Conservation (phyloP, 306 rosid genomes). For the Citrullus mucosospermus region DNA sequence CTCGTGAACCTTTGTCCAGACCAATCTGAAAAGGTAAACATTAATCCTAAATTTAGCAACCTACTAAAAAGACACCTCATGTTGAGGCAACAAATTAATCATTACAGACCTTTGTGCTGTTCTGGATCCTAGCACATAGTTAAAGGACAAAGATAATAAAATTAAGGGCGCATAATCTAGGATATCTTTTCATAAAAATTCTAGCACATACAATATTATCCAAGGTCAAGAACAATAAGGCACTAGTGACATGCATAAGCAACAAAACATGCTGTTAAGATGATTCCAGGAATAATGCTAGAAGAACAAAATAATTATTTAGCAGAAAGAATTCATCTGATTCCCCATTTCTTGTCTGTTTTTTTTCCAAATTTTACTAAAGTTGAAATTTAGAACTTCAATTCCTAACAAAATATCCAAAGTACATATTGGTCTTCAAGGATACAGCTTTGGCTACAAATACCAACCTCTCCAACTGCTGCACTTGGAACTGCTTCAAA, state of each 20-base stretch:
- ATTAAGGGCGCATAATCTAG: not conserved
- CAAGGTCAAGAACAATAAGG: not conserved
- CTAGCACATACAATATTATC: not conserved
- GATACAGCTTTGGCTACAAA: not conserved
- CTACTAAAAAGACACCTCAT: not conserved
- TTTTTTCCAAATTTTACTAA: not conserved
- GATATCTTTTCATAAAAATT: not conserved
- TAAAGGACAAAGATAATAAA: not conserved
- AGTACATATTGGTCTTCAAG: not conserved
- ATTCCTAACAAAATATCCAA: not conserved
- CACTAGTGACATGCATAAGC: not conserved
- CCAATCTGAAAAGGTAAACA: slow-evolving; percentile 49
- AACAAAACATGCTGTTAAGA: not conserved
- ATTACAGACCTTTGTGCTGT: not conserved
- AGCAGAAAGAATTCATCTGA: not conserved
- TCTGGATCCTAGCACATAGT: not conserved
- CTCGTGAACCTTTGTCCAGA: slow-evolving; percentile 73
- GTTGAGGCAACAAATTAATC: not conserved
- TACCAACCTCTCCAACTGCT: slow-evolving; percentile 77
- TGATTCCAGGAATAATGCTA: not conserved
- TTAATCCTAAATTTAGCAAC: not conserved
- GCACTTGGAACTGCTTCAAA: slow-evolving; percentile 64
- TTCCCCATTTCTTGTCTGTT: not conserved
- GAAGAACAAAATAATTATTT: not conserved
- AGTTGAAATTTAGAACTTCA: not conserved